phyloP scores from a whole-genome alignment of 2,329 filamentous ascomycete genomes.

The Exophiala sp. region DNA sequence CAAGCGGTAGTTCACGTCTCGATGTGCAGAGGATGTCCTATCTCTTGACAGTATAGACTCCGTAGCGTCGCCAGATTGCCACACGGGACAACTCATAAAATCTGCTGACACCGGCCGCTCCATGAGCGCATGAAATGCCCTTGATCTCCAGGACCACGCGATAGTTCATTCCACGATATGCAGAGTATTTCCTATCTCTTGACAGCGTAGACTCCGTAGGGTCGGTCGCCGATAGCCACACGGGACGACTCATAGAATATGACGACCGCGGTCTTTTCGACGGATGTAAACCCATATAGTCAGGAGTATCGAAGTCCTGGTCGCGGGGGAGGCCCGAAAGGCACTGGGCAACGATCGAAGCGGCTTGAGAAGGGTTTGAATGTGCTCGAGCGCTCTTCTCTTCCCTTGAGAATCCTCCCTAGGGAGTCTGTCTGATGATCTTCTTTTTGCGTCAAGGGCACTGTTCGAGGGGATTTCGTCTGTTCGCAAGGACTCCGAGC shows the following conservation, averaged over 20 bases:
- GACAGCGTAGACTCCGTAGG: conserved; percentile 8
- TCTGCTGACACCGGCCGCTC: conserved; percentile 9
- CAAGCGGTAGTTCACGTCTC: conserved; percentile 12
- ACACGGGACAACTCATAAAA: background rate
- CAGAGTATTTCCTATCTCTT: conserved; percentile 13
- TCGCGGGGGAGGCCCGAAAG: too few species aligned
- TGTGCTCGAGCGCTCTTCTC: too few species aligned
- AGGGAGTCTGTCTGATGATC: too few species aligned
- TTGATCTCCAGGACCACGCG: conserved; percentile 12
- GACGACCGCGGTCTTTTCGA: conserved; percentile 14
- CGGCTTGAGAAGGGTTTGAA: too few species aligned
- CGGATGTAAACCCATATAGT: conserved; percentile 12
- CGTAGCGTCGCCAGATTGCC: conserved; percentile 11
- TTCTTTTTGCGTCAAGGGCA: too few species aligned
- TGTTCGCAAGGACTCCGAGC: too few species aligned
- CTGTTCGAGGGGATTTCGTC: too few species aligned
- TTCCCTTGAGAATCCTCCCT: too few species aligned
- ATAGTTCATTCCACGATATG: conserved; percentile 17
- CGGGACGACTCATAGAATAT: background rate
- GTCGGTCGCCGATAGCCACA: conserved; percentile 11
- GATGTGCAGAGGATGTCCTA: conserved; percentile 12
- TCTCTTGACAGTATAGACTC: conserved; percentile 12
- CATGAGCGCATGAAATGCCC: conserved; percentile 19
- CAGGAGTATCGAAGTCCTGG: background rate
- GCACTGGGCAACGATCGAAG: too few species aligned